A percentile compares a stretch with the other conserved stretches of the same genome.
Conservation (phyloP, 352 stramenopile genomes). For the Elongisporangium anandrum region DNA sequence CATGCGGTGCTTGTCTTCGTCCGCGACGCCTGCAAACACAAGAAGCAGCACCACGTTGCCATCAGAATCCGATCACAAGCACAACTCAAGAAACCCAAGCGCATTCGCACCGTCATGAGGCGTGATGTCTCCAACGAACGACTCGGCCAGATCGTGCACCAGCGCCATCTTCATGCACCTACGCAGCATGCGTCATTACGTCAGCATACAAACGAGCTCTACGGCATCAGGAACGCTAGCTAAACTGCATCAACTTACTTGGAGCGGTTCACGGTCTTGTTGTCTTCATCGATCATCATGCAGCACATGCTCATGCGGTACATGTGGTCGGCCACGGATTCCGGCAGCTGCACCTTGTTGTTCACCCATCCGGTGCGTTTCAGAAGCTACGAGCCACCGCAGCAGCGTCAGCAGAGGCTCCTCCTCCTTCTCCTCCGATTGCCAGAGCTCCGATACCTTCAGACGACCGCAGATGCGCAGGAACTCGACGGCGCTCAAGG, state of each 20-base stretch:
- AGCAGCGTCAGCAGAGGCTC: neutral
- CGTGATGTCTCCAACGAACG: conserved; percentile 92
- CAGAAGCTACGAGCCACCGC: conserved; percentile 41
- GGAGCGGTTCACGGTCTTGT: conserved; percentile 56
- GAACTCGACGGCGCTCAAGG: conserved; percentile 73
- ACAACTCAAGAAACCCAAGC: neutral
- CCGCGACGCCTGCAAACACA: conserved; percentile 57
- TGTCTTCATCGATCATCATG: conserved; percentile 81
- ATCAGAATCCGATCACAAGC: neutral
- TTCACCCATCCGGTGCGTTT: conserved; percentile 94
- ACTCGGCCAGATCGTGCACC: conserved; percentile 92
- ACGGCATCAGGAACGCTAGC: no score
- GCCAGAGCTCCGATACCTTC: conserved; percentile 36
- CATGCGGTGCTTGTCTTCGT: conserved; percentile 88
- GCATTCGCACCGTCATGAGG: conserved; percentile 70
- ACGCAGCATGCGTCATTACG: neutral
- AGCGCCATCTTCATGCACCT: conserved; percentile 91
- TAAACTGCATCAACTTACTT: conserved; percentile 35
- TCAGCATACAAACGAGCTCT: conserved; percentile 1
- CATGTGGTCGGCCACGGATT: conserved; percentile 93
- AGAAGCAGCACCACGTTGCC: neutral
- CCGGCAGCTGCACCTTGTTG: conserved; percentile 80
- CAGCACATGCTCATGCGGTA: conserved; percentile 92
- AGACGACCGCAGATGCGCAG: conserved; percentile 71
- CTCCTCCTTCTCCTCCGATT: neutral